Conservation (phyloP, 768 basidiomycete genomes). For the Fomitopsis serialis region DNA sequence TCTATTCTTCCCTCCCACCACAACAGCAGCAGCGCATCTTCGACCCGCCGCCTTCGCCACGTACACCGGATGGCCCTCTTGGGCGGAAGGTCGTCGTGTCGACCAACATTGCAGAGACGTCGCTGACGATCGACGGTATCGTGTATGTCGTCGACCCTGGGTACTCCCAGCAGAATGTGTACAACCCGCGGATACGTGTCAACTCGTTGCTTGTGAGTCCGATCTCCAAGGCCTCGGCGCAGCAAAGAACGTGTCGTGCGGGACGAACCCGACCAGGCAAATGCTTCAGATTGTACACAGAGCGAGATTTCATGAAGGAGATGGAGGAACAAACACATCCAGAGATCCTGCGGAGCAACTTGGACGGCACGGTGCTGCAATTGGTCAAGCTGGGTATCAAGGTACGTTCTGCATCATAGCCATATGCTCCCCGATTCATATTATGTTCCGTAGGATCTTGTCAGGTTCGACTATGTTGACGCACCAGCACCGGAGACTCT, state of each 20-base stretch:
- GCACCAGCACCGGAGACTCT: constrained; percentile 56
- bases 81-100: constrained; percentile 94
- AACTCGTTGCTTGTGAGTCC: constrained; percentile 91
- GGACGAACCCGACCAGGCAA: constrained; percentile 96
- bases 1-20: constrained; percentile 93
- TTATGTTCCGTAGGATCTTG: constrained; percentile 16
- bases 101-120: constrained; percentile 98
- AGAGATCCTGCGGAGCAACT: constrained; percentile 89
- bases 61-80: constrained; percentile 60
- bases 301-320: constrained; percentile 94
- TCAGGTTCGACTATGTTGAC: constrained; percentile 25
- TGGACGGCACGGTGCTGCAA: constrained; percentile 91
- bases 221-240: constrained; percentile 94
- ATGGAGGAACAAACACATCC: constrained; percentile 97
- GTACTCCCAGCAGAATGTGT: constrained; percentile 97
- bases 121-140: constrained; percentile 95
- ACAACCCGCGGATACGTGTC: constrained; percentile 95
- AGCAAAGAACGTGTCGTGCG: constrained; percentile 94
- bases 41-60: constrained; percentile 72
- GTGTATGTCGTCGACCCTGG: constrained; percentile 99
- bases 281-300: constrained; percentile 94
- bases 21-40: constrained; percentile 96
- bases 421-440: not conserved
- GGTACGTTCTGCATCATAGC: constrained; percentile 28
- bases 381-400: constrained; percentile 92